Evolutionary conservation across 2,329 filamentous ascomycete genomes (phyloP), one percentile per base, ranked within the genome.

Genomic region (Phyllosticta capitalensis): DNA sequence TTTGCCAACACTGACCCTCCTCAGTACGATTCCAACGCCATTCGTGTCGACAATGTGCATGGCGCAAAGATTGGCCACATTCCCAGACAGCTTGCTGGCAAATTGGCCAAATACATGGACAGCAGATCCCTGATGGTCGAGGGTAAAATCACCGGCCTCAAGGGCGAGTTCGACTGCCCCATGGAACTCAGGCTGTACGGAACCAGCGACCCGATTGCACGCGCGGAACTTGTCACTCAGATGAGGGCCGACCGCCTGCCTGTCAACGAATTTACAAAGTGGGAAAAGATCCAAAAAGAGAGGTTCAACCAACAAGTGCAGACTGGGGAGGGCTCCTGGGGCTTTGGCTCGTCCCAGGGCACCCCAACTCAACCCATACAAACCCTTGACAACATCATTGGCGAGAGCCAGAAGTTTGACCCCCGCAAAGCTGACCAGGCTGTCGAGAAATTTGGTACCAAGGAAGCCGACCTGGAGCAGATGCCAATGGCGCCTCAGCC

Each of bases 1-100:
- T n/a, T 14, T 7, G 30, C 30, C 6, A 30, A 24, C 54, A 52
- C 38, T 22, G 17, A 54, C 33, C 49, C 12, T 21, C 19, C n/a
- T 21, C 20, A 60, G 48, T 89, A 87, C 67, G 89, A 94, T 68
- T 63, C 65, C 5, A 94, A 94, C 72, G 90, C 90, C 0, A 90
- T 95, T 60, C 82, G 84, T 5, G 83, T 95, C 1, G 80, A 88
- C 66, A 95, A 94, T 70, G 88, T 92, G 14, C 81, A 88, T 67
- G 81, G 83, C 17, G 70, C 72, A 7, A 90, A 95, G 67, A 89
- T 95, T 65, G 90, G 90, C 0, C 90, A 95, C 71, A 77, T 95
- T 49, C 87, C 88, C 6, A 78, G 83, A 12, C 77, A 74, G 1
- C 68, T 90, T 21, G 89, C 85, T 0, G 75, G 78, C n/a, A 92